Percentiles rank a stretch among this genome's conserved stretches.
Conservation (phyloP, 139 green algal genomes). For the Chlamydomonas sphaeroides region DNA sequence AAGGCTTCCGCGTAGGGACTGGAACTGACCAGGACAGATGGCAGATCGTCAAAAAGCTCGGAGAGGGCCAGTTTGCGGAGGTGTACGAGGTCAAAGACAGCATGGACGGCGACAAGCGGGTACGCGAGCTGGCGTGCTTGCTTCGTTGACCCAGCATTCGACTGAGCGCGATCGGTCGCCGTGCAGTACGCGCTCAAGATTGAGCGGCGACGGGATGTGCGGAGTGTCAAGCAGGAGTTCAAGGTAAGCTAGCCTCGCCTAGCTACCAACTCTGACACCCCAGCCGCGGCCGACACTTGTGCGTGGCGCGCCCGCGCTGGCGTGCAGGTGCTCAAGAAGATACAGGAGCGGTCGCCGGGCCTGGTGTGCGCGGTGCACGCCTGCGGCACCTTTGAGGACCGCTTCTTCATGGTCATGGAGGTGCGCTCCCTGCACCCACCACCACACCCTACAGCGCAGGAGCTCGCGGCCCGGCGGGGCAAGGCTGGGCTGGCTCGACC, state of each 20-base stretch:
- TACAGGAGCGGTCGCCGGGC: constrained; percentile 40
- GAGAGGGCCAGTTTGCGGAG: constrained; percentile 82
- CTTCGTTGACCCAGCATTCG: background rate
- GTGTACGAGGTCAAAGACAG: constrained; percentile 74
- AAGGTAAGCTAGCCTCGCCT: constrained; percentile 51
- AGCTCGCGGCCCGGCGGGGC: too few species aligned
- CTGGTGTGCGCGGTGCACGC: constrained; percentile 53
- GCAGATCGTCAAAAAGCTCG: constrained; percentile 66
- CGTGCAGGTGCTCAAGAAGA: constrained; percentile 54
- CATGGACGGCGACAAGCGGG: constrained; percentile 34
- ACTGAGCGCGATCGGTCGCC: background rate
- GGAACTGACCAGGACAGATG: constrained; percentile 53
- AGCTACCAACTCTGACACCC: background rate
- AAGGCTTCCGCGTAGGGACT: too few species aligned
- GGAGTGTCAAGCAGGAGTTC: constrained; percentile 66
- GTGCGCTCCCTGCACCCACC: too few species aligned
- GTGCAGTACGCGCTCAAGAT: constrained; percentile 76
- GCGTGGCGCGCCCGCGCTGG: too few species aligned
- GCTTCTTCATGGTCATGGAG: constrained; percentile 86
- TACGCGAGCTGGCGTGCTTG: background rate
- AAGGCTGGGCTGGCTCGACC: too few species aligned
- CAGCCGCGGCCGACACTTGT: background rate
- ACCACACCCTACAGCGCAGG: too few species aligned
- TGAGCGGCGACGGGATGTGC: constrained; percentile 61
- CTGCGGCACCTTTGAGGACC: constrained; percentile 60